phyloP scores from a whole-genome alignment of 192 early-diverging fungal genomes.

The Funneliformis geosporum region DNA sequence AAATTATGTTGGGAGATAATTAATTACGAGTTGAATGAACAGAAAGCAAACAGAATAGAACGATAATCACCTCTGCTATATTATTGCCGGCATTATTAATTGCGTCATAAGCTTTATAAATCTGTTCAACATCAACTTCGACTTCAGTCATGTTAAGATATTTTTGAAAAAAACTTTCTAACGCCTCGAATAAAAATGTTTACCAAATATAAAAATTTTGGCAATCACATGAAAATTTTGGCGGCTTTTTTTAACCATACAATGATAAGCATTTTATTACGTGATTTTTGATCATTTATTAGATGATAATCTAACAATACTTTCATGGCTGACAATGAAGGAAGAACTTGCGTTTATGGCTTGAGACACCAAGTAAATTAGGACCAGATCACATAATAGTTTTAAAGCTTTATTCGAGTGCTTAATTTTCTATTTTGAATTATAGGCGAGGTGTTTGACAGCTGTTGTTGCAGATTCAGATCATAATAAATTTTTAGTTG shows the following conservation, averaged over 20 bases:
- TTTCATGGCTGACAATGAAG: background rate
- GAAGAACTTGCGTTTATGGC: slow-evolving; percentile 62
- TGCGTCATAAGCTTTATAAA: slow-evolving; percentile 18
- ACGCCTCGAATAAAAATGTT: background rate
- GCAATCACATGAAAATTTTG: background rate
- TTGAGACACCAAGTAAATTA: slow-evolving; percentile 61
- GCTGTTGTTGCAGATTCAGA: slow-evolving; percentile 61
- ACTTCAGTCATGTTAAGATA: background rate
- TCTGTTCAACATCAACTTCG: slow-evolving; percentile 16
- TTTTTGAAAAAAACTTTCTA: background rate
- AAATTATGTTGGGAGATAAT: background rate
- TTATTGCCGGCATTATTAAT: slow-evolving; percentile 4
- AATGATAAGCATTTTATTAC: no score
- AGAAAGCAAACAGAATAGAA: background rate
- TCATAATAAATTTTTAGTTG: slow-evolving; percentile 74
- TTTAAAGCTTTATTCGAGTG: background rate
- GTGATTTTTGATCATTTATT: no score
- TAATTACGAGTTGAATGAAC: background rate
- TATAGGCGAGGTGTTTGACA: slow-evolving; percentile 61
- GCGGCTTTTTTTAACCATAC: background rate
- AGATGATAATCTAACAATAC: background rate
- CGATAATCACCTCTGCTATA: background rate
- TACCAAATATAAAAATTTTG: background rate
- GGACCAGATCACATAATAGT: background rate
- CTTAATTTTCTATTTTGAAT: background rate